These are phyloP conservation scores for Physocladia obscura DNA, from an alignment of 192 early-diverging fungal species.

Conservation along the genomic window DNA sequence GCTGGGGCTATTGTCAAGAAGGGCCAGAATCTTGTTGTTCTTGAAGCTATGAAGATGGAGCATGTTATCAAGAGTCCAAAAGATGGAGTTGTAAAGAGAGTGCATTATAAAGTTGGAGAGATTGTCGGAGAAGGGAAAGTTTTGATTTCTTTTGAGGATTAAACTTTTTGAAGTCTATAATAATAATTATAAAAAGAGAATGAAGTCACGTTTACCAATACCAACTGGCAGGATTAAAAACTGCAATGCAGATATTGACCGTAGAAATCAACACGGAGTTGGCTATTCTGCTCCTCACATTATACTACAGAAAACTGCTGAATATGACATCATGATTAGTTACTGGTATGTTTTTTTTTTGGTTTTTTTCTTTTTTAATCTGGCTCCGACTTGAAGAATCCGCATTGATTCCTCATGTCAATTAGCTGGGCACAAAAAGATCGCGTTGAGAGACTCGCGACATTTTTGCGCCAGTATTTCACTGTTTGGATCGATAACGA, in stretches of 20 bases:
- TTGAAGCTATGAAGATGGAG: slow-evolving; percentile 99
- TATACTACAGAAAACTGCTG: too few relatives aligned
- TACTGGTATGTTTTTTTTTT: not conserved
- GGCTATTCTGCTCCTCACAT: too few relatives aligned
- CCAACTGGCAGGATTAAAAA: not conserved
- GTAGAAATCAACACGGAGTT: not conserved
- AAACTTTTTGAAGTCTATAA: not conserved
- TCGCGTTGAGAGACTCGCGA: not conserved
- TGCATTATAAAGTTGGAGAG: slow-evolving; percentile 83
- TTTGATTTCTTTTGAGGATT: slow-evolving; percentile 67
- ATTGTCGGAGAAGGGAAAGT: slow-evolving; percentile 83
- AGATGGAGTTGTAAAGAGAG: slow-evolving; percentile 68
- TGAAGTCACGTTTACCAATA: not conserved
- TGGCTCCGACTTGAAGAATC: too few relatives aligned
- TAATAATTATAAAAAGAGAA: not conserved
- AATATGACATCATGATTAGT: not conserved
- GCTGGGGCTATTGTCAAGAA: slow-evolving; percentile 78
- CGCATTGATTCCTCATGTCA: not conserved
- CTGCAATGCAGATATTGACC: not conserved
- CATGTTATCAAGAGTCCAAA: slow-evolving; percentile 83
- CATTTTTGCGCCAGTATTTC: not conserved
- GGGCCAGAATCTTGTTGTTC: slow-evolving; percentile 75
- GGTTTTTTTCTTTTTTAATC: too few relatives aligned
- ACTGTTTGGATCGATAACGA: not conserved
- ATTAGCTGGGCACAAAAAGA: not conserved